Base-by-base conservation (phyloP, 2,329 filamentous ascomycete genomes). In the Colletotrichum godetiae region DNA sequence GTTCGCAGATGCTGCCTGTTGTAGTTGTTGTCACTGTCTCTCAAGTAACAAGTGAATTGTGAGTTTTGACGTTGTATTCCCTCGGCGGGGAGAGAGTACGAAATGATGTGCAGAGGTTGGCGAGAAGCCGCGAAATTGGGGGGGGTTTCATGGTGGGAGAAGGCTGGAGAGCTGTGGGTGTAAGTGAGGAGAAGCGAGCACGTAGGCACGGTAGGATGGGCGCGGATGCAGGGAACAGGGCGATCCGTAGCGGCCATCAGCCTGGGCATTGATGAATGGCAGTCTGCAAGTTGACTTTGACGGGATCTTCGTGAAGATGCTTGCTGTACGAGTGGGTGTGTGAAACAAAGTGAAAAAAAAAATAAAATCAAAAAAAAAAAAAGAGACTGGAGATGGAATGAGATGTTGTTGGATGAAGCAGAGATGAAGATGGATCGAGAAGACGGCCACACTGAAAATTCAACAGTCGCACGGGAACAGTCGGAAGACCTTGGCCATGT, bases 361-460 rank as follows among this genome's bases (percentile, higher is more conserved):
- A n/a, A n/a, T n/a, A n/a, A 22, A 5, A 31, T 22, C 27, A 27
- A 22, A 33, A 2, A 15, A 19, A 56, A 1, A 31, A 22, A 24
- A 5, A 24, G 3, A 35, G 11, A 27, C 24, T 52, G 42, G 27
- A 4, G 29, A 13, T 55, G 29, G 31, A 55, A 13, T 22, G 15
- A 42, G 49, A 56, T 37, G 33, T 22, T n/a, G 29, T 22, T 10
- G 12, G 24, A 22, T 29, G 15, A 24, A 46, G n/a, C 27, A 56
- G 49, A 69, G 37, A 19, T 15, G 65, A 58, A 42, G 35, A 72
- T 62, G 68, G 52, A 42, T 57, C 69, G 65, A 68, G 59, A 69
- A 72, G 35, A 72, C 59, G 69, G 53, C 69, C 58, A 64, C 66
- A 33, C 27, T n/a, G 64, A 69, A 73, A 58, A 56, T 49, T 69